phyloP scores from a whole-genome alignment of 129 eudicot species.

The Gnaphalium uliginosum region DNA sequence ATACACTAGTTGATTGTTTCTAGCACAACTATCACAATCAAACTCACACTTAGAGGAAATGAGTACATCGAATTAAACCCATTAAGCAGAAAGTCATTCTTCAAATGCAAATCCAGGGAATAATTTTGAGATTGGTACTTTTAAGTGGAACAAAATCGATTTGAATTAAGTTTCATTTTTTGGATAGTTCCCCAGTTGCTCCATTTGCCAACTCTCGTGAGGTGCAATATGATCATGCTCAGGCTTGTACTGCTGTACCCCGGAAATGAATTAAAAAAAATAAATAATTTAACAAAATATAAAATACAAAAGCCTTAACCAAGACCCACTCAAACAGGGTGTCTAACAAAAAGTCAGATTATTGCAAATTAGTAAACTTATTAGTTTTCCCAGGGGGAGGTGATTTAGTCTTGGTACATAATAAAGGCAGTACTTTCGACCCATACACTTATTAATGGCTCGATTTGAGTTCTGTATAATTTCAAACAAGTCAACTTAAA shows the following conservation, averaged over 20 bases:
- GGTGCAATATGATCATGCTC: conserved; percentile 73
- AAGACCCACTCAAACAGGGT: background rate
- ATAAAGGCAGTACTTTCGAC: background rate
- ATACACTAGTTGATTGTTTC: conserved; percentile 11
- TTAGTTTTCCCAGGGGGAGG: background rate
- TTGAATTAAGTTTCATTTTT: conserved; percentile 34
- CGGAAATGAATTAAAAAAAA: conserved; percentile 22
- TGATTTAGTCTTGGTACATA: background rate
- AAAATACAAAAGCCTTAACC: background rate
- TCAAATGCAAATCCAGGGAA: conserved; percentile 31
- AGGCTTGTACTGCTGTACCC: conserved; percentile 62
- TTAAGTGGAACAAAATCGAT: conserved; percentile 30
- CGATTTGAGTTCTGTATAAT: background rate
- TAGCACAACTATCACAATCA: conserved; percentile 19
- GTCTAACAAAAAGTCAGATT: background rate
- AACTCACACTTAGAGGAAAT: conserved; percentile 26
- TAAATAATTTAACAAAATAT: background rate
- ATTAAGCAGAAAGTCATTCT: conserved; percentile 32
- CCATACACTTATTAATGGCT: background rate
- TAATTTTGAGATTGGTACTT: conserved; percentile 25
- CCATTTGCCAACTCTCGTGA: conserved; percentile 92
- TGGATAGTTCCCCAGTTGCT: conserved; percentile 70
- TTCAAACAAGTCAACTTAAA: background rate
- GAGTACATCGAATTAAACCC: conserved; percentile 9
- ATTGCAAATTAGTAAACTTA: background rate